A percentile compares a stretch with the other conserved stretches of the same genome.
These are phyloP conservation scores for Colletotrichum agaves DNA, from an alignment of 2,329 filamentous ascomycete species.

Conservation along the genomic window DNA sequence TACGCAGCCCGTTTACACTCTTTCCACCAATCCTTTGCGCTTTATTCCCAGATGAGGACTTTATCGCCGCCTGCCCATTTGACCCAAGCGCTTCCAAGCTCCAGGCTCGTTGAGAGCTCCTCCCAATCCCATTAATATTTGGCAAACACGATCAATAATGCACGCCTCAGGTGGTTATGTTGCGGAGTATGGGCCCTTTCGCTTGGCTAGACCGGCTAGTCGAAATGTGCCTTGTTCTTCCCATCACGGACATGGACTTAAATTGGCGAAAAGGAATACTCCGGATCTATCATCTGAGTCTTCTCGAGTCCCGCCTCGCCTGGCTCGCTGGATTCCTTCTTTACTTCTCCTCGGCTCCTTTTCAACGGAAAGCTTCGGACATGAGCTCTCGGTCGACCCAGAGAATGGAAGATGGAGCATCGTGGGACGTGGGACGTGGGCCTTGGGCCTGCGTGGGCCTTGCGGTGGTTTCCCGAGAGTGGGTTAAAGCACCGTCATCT, in stretches of 20 bases:
- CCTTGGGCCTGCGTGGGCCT: constrained; percentile 8
- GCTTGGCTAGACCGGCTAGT: constrained; percentile 11
- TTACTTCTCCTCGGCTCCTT: background rate
- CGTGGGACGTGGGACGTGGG: background rate
- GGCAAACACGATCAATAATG: constrained; percentile 11
- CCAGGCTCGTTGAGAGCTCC: background rate
- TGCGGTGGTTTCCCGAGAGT: constrained; percentile 7
- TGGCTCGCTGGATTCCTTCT: constrained; percentile 3
- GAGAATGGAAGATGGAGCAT: background rate
- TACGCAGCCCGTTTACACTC: constrained; percentile 6
- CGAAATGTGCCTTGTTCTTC: background rate
- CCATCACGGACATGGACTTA: constrained; percentile 1
- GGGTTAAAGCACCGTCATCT: constrained; percentile 11
- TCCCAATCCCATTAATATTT: constrained; percentile 9
- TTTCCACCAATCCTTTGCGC: constrained; percentile 31
- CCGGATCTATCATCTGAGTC: background rate
- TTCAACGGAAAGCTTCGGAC: constrained; percentile 8
- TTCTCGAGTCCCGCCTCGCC: constrained; percentile 16
- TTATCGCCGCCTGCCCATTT: constrained; percentile 19
- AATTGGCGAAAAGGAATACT: background rate
- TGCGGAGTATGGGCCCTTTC: background rate
- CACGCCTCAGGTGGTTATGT: constrained; percentile 20
- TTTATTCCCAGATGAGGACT: background rate
- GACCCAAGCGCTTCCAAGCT: constrained; percentile 6
- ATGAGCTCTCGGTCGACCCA: constrained; percentile 8